These are phyloP conservation scores for Fusarium sp. DNA, from an alignment of 2,329 filamentous ascomycete genomes.

Conservation along the genomic window DNA sequence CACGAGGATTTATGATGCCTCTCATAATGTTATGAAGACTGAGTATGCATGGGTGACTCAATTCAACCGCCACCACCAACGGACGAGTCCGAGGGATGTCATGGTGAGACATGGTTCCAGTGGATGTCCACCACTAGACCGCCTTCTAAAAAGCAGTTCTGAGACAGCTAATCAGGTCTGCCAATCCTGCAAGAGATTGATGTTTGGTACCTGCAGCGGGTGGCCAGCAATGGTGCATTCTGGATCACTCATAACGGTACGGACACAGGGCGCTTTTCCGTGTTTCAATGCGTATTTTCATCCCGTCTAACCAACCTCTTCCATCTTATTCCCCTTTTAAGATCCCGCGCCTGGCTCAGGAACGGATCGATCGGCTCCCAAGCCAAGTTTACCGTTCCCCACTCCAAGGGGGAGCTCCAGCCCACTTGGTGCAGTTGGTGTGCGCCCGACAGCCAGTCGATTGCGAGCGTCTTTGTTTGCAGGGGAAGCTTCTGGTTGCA, in stretches of 20 bases:
- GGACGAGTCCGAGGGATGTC: conserved; percentile 19
- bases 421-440: conserved; percentile 1
- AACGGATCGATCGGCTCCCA: conserved; percentile 37
- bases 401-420: conserved; percentile 35
- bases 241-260: neutral
- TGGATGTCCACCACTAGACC: no score
- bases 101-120: conserved; percentile 30
- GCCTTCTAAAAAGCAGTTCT: no score
- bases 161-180: no score
- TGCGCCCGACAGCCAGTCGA: neutral
- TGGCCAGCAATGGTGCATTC: no score
- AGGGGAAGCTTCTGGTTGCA: conserved; percentile 5
- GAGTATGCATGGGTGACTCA: conserved; percentile 13
- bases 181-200: no score
- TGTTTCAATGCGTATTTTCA: neutral
- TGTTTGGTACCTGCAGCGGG: no score
- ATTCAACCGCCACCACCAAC: conserved; percentile 10
- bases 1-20: neutral
- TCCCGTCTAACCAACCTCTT: neutral
- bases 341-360: neutral
- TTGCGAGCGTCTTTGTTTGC: neutral
- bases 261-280: no score
- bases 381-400: conserved; percentile 30
- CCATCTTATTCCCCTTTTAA: neutral
- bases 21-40: conserved; percentile 4